These are phyloP conservation scores for Puccinellia tenuiflora DNA, from an alignment of 176 grass and related monocot genomes.

Conservation along the genomic window DNA sequence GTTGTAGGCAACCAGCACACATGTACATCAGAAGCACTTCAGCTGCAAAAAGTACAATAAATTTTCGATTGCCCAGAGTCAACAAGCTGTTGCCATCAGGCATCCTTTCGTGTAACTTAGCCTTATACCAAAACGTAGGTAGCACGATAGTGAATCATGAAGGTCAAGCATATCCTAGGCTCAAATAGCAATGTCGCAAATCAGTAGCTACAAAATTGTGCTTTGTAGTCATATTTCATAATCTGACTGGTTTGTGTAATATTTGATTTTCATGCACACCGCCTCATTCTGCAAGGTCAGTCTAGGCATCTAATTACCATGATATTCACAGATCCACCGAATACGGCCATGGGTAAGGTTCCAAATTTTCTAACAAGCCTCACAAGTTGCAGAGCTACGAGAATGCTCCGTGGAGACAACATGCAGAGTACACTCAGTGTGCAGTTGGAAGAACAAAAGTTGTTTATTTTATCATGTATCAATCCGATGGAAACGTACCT, in stretches of 20 bases:
- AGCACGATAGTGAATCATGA: neutral
- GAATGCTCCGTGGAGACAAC: too few species aligned
- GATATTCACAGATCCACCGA: too few species aligned
- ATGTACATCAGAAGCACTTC: neutral
- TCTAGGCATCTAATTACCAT: too few species aligned
- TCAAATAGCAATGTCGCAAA: neutral
- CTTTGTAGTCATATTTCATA: too few species aligned
- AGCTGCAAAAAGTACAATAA: neutral
- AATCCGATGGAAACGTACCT: constrained; percentile 20
- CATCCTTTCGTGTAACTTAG: neutral
- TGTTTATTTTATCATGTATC: neutral
- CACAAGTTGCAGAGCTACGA: too few species aligned
- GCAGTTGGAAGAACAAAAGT: neutral
- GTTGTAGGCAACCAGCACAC: neutral
- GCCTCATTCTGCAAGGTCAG: too few species aligned
- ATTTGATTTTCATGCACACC: too few species aligned
- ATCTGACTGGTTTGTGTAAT: too few species aligned
- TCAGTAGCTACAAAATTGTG: too few species aligned
- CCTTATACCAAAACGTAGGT: neutral
- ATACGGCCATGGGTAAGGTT: too few species aligned
- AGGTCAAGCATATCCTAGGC: neutral
- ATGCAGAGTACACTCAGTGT: too few species aligned
- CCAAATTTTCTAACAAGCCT: too few species aligned
- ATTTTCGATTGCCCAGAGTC: neutral
- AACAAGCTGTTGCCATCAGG: neutral